These are phyloP conservation scores for Metroxylon sagu DNA, from an alignment of 176 grass and related monocot species.

Conservation along the genomic window DNA sequence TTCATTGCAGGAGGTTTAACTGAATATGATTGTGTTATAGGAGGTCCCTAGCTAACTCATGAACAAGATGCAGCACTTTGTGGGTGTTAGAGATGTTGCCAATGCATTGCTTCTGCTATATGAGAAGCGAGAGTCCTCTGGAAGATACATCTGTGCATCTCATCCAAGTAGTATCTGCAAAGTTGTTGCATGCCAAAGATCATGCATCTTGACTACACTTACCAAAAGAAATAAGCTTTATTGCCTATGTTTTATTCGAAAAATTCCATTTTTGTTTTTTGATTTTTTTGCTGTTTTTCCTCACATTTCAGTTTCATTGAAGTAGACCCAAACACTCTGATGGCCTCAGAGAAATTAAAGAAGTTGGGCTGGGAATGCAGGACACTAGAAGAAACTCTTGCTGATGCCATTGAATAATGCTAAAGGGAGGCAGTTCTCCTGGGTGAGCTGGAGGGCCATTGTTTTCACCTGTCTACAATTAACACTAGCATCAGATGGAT, in stretches of 20 bases:
- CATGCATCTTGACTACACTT: conserved; percentile 30
- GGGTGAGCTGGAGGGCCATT: neutral
- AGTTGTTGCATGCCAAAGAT: conserved; percentile 20
- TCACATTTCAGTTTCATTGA: conserved; percentile 11
- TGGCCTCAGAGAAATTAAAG: conserved; percentile 22
- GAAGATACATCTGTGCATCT: too few species aligned
- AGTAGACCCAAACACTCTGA: neutral
- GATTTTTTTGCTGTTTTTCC: neutral
- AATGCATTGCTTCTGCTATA: conserved; percentile 26
- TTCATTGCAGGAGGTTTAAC: conserved; percentile 16
- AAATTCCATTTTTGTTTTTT: neutral
- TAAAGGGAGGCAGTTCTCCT: conserved; percentile 27
- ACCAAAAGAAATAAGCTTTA: conserved; percentile 20
- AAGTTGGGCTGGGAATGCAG: conserved; percentile 38
- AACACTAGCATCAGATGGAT: too few species aligned
- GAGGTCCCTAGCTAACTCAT: conserved; percentile 17
- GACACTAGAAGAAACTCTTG: conserved; percentile 35
- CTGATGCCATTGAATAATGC: conserved; percentile 23
- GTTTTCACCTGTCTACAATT: conserved; percentile 17
- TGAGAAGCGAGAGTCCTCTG: neutral
- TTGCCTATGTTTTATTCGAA: neutral
- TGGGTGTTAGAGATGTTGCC: conserved; percentile 20
- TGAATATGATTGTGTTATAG: neutral
- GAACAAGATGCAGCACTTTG: conserved; percentile 11
- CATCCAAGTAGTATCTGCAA: too few species aligned